A percentile compares a stretch with the other conserved stretches of the same genome.
phyloP scores from a whole-genome alignment of 1,284 basidiomycete species.

The Earliella scabrosa region DNA sequence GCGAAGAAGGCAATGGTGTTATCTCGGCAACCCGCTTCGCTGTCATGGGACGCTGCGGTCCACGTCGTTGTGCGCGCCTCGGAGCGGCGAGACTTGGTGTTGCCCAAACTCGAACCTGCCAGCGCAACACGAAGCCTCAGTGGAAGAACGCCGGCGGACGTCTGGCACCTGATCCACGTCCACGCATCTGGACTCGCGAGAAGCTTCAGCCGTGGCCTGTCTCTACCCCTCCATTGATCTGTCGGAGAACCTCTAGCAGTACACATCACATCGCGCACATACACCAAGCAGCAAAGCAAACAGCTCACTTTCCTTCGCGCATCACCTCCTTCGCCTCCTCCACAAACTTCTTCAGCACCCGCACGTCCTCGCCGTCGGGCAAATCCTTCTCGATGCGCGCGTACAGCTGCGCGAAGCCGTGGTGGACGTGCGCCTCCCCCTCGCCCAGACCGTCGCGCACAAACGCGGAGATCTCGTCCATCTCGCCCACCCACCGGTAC shows the following conservation, averaged over 20 bases:
- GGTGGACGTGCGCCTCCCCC: conserved; percentile 48
- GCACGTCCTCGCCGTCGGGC: conserved; percentile 41
- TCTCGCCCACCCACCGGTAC: conserved; percentile 64
- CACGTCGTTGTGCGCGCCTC: too few relatives aligned
- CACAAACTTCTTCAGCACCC: conserved; percentile 49
- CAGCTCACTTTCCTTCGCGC: conserved; percentile 4
- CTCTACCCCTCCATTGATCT: too few relatives aligned
- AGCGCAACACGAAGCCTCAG: too few relatives aligned
- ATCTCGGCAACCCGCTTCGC: too few relatives aligned
- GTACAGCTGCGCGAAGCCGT: conserved; percentile 52
- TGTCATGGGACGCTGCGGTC: too few relatives aligned
- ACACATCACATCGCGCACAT: neutral
- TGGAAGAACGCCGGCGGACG: too few relatives aligned
- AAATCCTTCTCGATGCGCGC: conserved; percentile 46
- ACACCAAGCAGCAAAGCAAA: neutral
- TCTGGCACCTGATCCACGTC: too few relatives aligned
- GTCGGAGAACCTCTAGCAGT: neutral
- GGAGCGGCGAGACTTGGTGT: too few relatives aligned
- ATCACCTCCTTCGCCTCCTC: conserved; percentile 40
- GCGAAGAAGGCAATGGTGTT: too few relatives aligned
- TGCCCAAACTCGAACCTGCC: too few relatives aligned
- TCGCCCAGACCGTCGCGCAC: conserved; percentile 41
- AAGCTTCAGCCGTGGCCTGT: too few relatives aligned
- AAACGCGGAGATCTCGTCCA: conserved; percentile 62
- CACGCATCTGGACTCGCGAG: too few relatives aligned